A percentile compares a stretch with the other conserved stretches of the same genome.
phyloP scores from a whole-genome alignment of 129 eudicot genomes.

The Flaveria bidentis region DNA sequence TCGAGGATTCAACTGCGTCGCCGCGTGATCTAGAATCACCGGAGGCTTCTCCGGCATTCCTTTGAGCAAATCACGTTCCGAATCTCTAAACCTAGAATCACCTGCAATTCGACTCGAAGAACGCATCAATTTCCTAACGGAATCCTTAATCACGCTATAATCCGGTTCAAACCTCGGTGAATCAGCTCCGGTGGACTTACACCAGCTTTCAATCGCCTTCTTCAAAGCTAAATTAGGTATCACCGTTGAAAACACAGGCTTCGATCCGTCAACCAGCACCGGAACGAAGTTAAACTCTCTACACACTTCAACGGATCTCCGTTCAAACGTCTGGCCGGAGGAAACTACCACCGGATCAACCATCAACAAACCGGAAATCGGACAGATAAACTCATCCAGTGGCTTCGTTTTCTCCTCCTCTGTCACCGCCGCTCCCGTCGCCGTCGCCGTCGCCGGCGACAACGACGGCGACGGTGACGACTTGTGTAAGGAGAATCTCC shows the following conservation, averaged over 20 bases:
- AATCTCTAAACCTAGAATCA: constrained; percentile 41
- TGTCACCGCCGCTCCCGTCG: no score
- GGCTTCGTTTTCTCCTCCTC: constrained; percentile 40
- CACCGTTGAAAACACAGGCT: constrained; percentile 57
- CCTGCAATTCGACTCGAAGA: constrained; percentile 7
- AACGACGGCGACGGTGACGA: not conserved
- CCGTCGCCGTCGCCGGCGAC: no score
- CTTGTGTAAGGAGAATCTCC: constrained; percentile 53
- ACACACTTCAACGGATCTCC: constrained; percentile 54
- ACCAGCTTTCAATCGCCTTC: constrained; percentile 73
- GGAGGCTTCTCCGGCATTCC: constrained; percentile 56
- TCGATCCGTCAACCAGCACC: constrained; percentile 52
- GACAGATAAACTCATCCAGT: constrained; percentile 65
- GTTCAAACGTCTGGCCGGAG: constrained; percentile 87
- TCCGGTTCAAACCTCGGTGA: constrained; percentile 42
- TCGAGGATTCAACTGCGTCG: constrained; percentile 59
- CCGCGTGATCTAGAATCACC: constrained; percentile 53
- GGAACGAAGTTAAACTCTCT: constrained; percentile 51
- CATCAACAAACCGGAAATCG: constrained; percentile 63
- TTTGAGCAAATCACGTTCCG: constrained; percentile 62
- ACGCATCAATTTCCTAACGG: constrained; percentile 30
- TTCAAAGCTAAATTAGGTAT: constrained; percentile 74
- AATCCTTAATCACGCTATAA: constrained; percentile 34
- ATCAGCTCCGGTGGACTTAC: constrained; percentile 43
- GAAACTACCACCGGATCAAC: constrained; percentile 76